phyloP scores from a whole-genome alignment of 306 rosid genomes.

The Bauhinia variegata region DNA sequence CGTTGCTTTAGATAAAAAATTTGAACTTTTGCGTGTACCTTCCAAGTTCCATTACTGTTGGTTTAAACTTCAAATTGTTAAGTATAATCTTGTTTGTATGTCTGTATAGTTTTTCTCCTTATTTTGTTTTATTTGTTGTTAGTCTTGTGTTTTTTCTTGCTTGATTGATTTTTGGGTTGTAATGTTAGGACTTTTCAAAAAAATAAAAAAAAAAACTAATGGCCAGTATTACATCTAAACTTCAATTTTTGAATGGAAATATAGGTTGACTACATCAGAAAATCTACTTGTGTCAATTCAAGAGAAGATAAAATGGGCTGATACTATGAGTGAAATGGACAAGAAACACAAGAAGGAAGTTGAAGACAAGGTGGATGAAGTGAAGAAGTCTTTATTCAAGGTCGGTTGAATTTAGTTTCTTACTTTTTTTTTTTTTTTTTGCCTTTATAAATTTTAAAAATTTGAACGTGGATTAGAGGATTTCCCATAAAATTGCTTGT shows the following conservation, averaged over 20 bases:
- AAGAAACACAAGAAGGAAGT: conserved; percentile 89
- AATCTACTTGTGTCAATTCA: conserved; percentile 80
- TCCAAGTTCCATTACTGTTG: background rate
- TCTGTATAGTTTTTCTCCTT: background rate
- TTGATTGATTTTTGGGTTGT: conserved; percentile 10
- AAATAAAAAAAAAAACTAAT: too few species aligned
- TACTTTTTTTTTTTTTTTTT: conserved; percentile 27
- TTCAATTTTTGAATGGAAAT: conserved; percentile 37
- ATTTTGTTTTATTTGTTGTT: background rate
- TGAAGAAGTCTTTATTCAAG: conserved; percentile 83
- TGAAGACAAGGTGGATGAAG: conserved; percentile 85
- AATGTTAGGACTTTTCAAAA: conserved; percentile 17
- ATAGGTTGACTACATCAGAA: conserved; percentile 85
- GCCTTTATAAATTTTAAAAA: background rate
- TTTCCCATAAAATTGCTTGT: conserved; percentile 5
- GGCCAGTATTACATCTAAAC: background rate
- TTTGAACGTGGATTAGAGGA: conserved; percentile 13
- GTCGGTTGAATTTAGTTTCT: conserved; percentile 74
- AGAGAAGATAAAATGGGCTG: conserved; percentile 97
- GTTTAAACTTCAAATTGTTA: conserved; percentile 8
- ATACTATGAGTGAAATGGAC: conserved; percentile 75
- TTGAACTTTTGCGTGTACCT: background rate
- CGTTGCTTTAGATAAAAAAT: background rate
- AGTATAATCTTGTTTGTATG: background rate
- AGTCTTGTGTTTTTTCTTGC: background rate